These are phyloP conservation scores for Tolypocladium pustulatum DNA, from an alignment of 2,329 filamentous ascomycete genomes.

Conservation along the genomic window DNA sequence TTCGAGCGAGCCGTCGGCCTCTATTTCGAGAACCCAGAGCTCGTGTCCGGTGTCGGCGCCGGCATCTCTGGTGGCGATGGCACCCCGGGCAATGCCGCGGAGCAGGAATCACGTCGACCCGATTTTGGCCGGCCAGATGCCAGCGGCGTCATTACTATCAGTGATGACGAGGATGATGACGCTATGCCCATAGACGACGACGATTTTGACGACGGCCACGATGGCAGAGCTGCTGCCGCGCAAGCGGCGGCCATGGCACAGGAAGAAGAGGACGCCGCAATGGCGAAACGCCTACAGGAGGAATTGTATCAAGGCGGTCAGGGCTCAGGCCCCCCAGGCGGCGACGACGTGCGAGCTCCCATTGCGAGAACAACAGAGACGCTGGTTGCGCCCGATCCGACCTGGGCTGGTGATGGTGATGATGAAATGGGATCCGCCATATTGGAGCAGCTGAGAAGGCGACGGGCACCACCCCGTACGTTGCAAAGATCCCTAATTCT, in stretches of 20 bases:
- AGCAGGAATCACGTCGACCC: slow-evolving; percentile 17
- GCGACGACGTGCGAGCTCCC: slow-evolving; percentile 65
- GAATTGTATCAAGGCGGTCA: slow-evolving; percentile 62
- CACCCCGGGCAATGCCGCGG: slow-evolving; percentile 9
- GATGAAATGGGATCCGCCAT: slow-evolving; percentile 49
- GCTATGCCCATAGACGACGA: slow-evolving; percentile 8
- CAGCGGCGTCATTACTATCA: slow-evolving; percentile 53
- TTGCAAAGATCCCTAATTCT: not conserved
- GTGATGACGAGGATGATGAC: slow-evolving; percentile 59
- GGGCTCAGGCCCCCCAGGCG: slow-evolving; percentile 25
- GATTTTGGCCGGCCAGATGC: slow-evolving; percentile 22
- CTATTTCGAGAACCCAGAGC: slow-evolving; percentile 81
- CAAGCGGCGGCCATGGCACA: slow-evolving; percentile 36
- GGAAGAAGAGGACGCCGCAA: slow-evolving; percentile 83
- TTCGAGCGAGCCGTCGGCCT: slow-evolving; percentile 79
- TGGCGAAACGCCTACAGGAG: slow-evolving; percentile 85
- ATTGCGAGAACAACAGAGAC: slow-evolving; percentile 89
- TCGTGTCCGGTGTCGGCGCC: slow-evolving; percentile 28
- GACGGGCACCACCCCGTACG: slow-evolving; percentile 23
- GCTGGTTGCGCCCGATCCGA: slow-evolving; percentile 58
- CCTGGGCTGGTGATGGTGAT: slow-evolving; percentile 28
- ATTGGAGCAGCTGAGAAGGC: slow-evolving; percentile 51
- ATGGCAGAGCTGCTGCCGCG: slow-evolving; percentile 28
- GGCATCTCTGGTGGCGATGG: slow-evolving; percentile 13
- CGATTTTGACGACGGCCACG: slow-evolving; percentile 25